Evolutionary conservation across 768 basidiomycete species (phyloP), one percentile per base, ranked within the genome.

Genomic region (Pleurotus giganteus): DNA sequence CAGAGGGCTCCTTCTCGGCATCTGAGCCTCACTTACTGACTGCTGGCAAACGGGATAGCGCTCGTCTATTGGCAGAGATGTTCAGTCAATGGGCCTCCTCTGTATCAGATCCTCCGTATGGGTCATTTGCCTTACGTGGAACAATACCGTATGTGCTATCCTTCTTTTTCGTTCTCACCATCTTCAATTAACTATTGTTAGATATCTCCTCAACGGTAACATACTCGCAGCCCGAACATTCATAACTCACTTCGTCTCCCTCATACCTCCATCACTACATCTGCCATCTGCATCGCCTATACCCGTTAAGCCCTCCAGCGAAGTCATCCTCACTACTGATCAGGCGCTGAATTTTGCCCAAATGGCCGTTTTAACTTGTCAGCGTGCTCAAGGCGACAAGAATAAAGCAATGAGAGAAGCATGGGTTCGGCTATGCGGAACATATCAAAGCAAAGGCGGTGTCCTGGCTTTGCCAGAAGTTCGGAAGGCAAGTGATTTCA

Each of bases 211-310:
- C 58, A 91, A 93, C 51, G 91, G 92, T 13, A 94, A 94, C 59
- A 88, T 99, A 64, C 83, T 93, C n/a, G 91, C 91, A 3, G 91
- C 96, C 3, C 84, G 85, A n/a, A 84, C 88, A n/a, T 97, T 98
- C 77, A 86, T 96, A 66, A 75, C 79, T n/a, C 82, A 86, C 46
- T 93, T 89, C 67, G 77, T 87, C 45, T 77, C 86, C 47, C 81
- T 82, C 54, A 72, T 91, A 4, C 74, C 86, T 43, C 65, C 76
- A 3, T 69, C 76, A 15, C 67, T 79, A 53, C 74, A 79, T 9
- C 76, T 79, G 36, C 62, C 76, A 45, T 68, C 77, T 58, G 70
- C 72, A 23, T 61, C 71, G 8, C 71, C 78, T n/a, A 71, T 89
- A 42, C 67, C 75, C 19, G 75, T 83, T 4, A 80, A 79, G 42